A percentile compares a stretch with the other conserved stretches of the same genome.
Conservation (phyloP, 495 filamentous ascomycete genomes). For the Tuber microsphaerosporum region DNA sequence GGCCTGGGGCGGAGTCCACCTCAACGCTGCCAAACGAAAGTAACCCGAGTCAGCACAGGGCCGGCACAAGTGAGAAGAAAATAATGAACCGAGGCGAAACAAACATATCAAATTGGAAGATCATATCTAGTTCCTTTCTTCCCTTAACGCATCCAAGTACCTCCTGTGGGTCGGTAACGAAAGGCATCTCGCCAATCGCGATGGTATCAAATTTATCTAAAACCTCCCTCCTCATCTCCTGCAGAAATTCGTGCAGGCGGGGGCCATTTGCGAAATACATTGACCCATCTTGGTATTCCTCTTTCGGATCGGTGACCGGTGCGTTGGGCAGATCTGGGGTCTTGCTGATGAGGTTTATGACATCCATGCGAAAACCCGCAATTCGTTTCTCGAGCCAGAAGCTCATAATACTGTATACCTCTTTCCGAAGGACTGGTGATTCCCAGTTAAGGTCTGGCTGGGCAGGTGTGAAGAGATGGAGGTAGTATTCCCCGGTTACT, state of each 20-base stretch:
- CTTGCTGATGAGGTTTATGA: conserved; percentile 63
- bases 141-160: conserved; percentile 55
- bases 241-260: conserved; percentile 57
- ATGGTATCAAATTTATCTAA: conserved; percentile 62
- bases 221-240: conserved; percentile 54
- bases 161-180: conserved; percentile 53
- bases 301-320: conserved; percentile 50
- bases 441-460: conserved; percentile 77
- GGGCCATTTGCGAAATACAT: conserved; percentile 59
- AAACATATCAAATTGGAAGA: conserved; percentile 62
- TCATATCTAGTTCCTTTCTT: conserved; percentile 63
- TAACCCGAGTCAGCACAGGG: not conserved
- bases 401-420: conserved; percentile 60
- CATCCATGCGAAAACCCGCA: conserved; percentile 64
- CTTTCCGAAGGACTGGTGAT: conserved; percentile 53
- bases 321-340: conserved; percentile 55
- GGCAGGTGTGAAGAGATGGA: conserved; percentile 58
- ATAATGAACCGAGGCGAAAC: not conserved
- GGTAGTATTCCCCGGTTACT: conserved; percentile 59
- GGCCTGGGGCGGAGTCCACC: conserved; percentile 19
- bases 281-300: conserved; percentile 52
- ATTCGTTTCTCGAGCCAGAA: conserved; percentile 67
- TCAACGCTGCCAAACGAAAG: conserved; percentile 4
- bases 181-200: conserved; percentile 66
- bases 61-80: not conserved